Evolutionary conservation across 768 basidiomycete genomes (phyloP).

Genomic region (Hygrocybe coccinea): DNA sequence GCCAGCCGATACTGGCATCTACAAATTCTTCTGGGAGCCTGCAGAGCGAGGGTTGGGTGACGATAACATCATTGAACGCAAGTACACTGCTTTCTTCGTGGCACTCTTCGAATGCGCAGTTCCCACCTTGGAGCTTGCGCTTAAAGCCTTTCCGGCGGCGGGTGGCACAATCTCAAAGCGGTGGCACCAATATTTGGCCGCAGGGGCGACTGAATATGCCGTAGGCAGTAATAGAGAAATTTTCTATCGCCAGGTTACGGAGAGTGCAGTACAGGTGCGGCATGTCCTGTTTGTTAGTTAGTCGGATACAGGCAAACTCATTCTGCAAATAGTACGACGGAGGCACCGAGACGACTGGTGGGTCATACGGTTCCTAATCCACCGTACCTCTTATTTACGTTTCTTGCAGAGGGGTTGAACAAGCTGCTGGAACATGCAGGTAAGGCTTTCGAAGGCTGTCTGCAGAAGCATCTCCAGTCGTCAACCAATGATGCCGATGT

Average conservation of each 20-base stretch:
- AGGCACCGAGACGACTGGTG: not conserved
- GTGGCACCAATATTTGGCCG: slow-evolving; percentile 5
- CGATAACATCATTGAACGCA: not conserved
- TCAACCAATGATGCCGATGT: not conserved
- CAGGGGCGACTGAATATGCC: slow-evolving; percentile 1
- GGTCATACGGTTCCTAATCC: not conserved
- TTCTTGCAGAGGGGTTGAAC: no score
- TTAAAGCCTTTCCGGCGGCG: not conserved
- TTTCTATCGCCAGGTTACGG: slow-evolving; percentile 1
- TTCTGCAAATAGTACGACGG: not conserved
- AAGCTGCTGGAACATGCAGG: not conserved
- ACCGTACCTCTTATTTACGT: not conserved
- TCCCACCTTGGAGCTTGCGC: not conserved
- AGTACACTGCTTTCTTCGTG: slow-evolving; percentile 3
- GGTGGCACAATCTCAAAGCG: not conserved
- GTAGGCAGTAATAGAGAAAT: not conserved
- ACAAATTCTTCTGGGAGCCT: not conserved
- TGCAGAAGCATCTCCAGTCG: not conserved
- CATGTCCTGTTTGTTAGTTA: not conserved
- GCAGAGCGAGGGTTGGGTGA: not conserved
- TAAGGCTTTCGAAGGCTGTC: not conserved
- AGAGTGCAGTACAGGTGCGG: not conserved
- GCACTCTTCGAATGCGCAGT: slow-evolving; percentile 2
- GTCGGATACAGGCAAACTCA: not conserved
- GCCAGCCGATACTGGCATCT: not conserved